Conservation (phyloP, 176 grass and related monocot genomes). For the Dactylis glomerata region DNA sequence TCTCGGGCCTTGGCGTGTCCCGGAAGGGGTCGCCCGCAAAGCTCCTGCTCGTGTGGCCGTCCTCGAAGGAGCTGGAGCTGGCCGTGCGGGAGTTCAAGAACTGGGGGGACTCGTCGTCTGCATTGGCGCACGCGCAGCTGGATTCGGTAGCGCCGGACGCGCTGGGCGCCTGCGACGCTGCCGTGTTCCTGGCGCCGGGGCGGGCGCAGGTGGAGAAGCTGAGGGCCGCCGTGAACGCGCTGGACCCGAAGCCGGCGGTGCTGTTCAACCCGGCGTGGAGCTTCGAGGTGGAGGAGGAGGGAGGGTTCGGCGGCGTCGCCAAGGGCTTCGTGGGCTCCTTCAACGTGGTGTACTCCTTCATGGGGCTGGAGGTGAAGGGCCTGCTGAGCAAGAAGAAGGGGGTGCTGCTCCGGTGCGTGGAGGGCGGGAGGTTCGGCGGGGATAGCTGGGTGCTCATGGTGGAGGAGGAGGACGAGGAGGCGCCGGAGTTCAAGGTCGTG, state of each 20-base stretch:
- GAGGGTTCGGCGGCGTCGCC: constrained; percentile 20
- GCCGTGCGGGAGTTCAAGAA: constrained; percentile 35
- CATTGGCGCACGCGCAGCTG: constrained; percentile 45
- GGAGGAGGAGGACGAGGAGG: constrained; percentile 36
- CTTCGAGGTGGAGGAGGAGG: constrained; percentile 73
- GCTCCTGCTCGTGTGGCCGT: constrained; percentile 63
- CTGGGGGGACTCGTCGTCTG: constrained; percentile 4
- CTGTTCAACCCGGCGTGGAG: constrained; percentile 93
- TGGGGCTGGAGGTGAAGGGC: constrained; percentile 80
- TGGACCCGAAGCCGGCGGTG: constrained; percentile 58
- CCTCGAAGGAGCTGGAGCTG: constrained; percentile 14
- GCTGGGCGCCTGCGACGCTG: constrained; percentile 45
- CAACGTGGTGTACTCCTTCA: constrained; percentile 89
- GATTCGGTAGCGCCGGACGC: constrained; percentile 27
- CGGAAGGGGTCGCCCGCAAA: constrained; percentile 43
- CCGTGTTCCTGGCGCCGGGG: constrained; percentile 47
- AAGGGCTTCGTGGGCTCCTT: constrained; percentile 63
- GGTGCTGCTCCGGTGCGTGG: constrained; percentile 57
- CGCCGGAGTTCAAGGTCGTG: constrained; percentile 55
- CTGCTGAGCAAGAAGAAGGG: constrained; percentile 72
- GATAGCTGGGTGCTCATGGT: constrained; percentile 89
- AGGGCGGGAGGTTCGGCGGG: constrained; percentile 58
- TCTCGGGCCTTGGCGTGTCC: constrained; percentile 40
- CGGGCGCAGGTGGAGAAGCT: constrained; percentile 56
- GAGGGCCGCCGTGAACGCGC: constrained; percentile 19